Percentiles rank a stretch among this genome's conserved stretches.
Evolutionary conservation across 345 rosid genomes (phyloP).

Genomic region (Populus euphratica): DNA sequence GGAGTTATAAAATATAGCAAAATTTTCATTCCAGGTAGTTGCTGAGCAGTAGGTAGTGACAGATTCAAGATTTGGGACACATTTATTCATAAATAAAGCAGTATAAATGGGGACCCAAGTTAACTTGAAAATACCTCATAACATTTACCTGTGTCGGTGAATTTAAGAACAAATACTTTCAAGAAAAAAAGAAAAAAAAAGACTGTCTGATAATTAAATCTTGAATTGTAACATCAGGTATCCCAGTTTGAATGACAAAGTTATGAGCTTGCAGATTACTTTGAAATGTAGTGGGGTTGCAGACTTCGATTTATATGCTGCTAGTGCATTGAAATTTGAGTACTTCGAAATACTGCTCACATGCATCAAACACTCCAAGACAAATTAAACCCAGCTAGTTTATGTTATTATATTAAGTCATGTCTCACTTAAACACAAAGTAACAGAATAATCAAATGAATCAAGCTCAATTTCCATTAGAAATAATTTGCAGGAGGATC

Average conservation of each 20-base stretch:
- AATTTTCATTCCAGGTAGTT: background rate
- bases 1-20: background rate
- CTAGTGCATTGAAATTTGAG: background rate
- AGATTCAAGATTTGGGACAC: background rate
- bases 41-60: background rate
- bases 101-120: background rate
- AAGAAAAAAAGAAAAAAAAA: background rate
- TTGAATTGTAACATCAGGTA: background rate
- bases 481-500: constrained; percentile 3
- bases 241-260: background rate
- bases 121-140: background rate
- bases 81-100: background rate
- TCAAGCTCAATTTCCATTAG: constrained; percentile 18
- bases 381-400: constrained; percentile 9
- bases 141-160: background rate
- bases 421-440: background rate
- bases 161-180: background rate
- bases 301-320: background rate
- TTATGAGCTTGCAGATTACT: constrained; percentile 2
- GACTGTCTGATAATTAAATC: background rate
- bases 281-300: constrained; percentile 6
- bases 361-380: background rate
- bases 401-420: background rate
- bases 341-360: background rate
- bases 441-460: constrained; percentile 4